Evolutionary conservation across 2,329 filamentous ascomycete genomes (phyloP).

Genomic region (Nemania sp.): DNA sequence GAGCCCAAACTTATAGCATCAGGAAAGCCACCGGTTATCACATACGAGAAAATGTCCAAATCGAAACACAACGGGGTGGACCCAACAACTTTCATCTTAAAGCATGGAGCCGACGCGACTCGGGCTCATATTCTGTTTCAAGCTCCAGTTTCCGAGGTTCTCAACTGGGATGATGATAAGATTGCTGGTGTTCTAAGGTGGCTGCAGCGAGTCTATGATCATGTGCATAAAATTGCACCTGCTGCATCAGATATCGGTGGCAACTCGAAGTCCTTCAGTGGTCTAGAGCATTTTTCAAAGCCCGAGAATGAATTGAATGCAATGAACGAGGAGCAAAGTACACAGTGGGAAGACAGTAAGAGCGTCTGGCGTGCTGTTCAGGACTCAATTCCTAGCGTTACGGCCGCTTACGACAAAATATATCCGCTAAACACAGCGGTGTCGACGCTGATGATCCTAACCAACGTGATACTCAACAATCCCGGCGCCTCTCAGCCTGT

Average conservation of each 20-base stretch:
- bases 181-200: slow-evolving; percentile 82
- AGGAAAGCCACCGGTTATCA: slow-evolving; percentile 60
- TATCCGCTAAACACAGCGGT: slow-evolving; percentile 82
- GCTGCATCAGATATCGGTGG: not conserved
- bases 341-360: slow-evolving; percentile 50
- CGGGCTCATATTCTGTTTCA: slow-evolving; percentile 88
- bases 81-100: slow-evolving; percentile 70
- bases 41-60: slow-evolving; percentile 93
- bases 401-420: slow-evolving; percentile 68
- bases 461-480: slow-evolving; percentile 65
- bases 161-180: slow-evolving; percentile 86
- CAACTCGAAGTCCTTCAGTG: slow-evolving; percentile 25
- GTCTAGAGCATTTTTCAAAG: slow-evolving; percentile 45
- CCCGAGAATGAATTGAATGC: slow-evolving; percentile 37
- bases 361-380: slow-evolving; percentile 69
- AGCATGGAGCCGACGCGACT: slow-evolving; percentile 81
- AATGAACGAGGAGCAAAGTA: slow-evolving; percentile 32
- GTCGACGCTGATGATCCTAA: slow-evolving; percentile 80
- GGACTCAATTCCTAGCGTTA: slow-evolving; percentile 67
- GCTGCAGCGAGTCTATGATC: slow-evolving; percentile 68
- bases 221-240: slow-evolving; percentile 47
- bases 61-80: slow-evolving; percentile 93
- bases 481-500: slow-evolving; percentile 48
- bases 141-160: slow-evolving; percentile 78
- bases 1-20: slow-evolving; percentile 65